A percentile compares a stretch with the other conserved stretches of the same genome.
These are phyloP conservation scores for Globisporangium nunn DNA, from an alignment of 352 stramenopile species.

Conservation along the genomic window DNA sequence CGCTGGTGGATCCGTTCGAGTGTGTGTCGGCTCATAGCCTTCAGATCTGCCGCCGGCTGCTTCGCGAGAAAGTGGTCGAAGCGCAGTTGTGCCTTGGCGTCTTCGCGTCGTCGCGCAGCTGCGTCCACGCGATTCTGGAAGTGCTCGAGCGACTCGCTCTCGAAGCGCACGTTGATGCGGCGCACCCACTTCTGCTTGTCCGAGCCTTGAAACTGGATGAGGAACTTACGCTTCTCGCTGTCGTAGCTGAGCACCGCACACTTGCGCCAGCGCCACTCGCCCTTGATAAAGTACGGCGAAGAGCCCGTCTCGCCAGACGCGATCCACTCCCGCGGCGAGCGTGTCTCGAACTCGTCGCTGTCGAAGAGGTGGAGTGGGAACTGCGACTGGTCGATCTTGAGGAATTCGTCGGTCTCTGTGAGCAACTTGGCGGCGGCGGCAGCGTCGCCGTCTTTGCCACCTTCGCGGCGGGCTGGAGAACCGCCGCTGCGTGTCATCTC, in stretches of 20 bases:
- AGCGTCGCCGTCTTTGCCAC: neutral
- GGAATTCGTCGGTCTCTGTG: constrained; percentile 43
- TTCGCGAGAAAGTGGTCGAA: constrained; percentile 89
- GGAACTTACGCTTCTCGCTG: constrained; percentile 51
- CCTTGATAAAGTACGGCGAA: constrained; percentile 81
- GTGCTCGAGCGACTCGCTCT: constrained; percentile 50
- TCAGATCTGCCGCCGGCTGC: constrained; percentile 63
- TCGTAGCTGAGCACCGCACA: constrained; percentile 68
- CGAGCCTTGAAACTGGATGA: constrained; percentile 81
- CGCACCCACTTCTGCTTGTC: constrained; percentile 84
- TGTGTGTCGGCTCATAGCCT: constrained; percentile 69
- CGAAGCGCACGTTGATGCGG: constrained; percentile 91
- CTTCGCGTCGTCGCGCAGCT: constrained; percentile 52
- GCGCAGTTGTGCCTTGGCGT: constrained; percentile 81
- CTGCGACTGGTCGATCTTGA: constrained; percentile 89
- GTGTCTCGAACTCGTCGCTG: constrained; percentile 77
- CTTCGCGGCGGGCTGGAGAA: neutral
- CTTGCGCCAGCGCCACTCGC: constrained; percentile 78
- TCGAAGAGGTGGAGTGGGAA: constrained; percentile 89
- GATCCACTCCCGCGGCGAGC: constrained; percentile 75
- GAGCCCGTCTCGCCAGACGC: constrained; percentile 29
- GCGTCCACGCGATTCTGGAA: constrained; percentile 78
- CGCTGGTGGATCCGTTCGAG: constrained; percentile 81
- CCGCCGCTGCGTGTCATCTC: neutral
- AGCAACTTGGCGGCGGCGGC: neutral